Evolutionary conservation across 169 alveolate genomes (phyloP), one percentile per base, ranked within the genome.

Genomic region (Condylostoma magnum): DNA sequence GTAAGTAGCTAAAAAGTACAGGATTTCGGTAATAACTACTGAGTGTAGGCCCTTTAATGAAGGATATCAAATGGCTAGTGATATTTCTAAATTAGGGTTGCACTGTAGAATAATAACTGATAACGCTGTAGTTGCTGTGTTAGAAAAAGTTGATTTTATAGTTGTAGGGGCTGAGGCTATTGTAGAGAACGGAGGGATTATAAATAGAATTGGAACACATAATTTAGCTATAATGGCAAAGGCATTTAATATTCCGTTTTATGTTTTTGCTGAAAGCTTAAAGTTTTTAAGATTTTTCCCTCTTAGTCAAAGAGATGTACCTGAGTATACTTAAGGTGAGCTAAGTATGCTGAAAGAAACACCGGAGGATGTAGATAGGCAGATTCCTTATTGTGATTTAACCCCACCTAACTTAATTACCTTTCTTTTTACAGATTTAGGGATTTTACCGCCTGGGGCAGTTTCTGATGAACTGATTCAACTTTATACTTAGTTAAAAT

Each of bases 181-280:
- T 48, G 90, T 90, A 31, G 95, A 91, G 71, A 91, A 82, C 71
- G 96, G 96, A 56, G 96, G 96, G n/a, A 85, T 91, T 37, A 86
- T 91, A 5, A 91, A 91, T 72, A 86, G 82, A 72, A 72, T 90
- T 18, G 96, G 96, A 6, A 84, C 95, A 22, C 85, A 76, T 55
- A 82, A 90, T 0, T 53, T 81, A 6, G 87, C 93, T 10, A 60
- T 91, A 22, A 71, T 84, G 47, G 94, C 94, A 5, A 81, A 84
- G 57, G 56, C 82, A n/a, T 76, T 76, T 31, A 76, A 77, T 48
- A 87, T 84, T 44, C 93, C 93, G 6, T 81, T 91, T 75, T 91
- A 91, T 79, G 96, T 86, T 25, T 76, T 84, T 25, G 83, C 90
- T 28, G 94, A 90, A 66, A 78, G 89, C 33, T 60, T 85, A 28